These are phyloP conservation scores for Diddensiella santjacobensis DNA, from an alignment of 805 yeast species.

Conservation along the genomic window DNA sequence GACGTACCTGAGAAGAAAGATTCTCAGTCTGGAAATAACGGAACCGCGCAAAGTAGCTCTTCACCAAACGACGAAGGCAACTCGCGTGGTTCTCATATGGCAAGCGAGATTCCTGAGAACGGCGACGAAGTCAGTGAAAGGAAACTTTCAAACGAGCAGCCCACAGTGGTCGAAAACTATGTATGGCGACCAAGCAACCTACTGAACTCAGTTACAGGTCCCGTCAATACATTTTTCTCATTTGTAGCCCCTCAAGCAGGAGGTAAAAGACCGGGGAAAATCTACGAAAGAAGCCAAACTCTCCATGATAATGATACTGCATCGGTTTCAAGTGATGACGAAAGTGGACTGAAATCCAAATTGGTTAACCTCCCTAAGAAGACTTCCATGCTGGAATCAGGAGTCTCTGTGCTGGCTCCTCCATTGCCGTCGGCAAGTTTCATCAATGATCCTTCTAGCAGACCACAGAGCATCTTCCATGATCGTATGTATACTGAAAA, in stretches of 20 bases:
- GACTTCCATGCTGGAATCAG: slow-evolving; percentile 74
- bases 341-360: slow-evolving; percentile 16
- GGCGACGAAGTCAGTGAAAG: neutral
- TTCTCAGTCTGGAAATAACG: too few relatives aligned
- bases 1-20: neutral
- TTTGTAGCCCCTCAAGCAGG: slow-evolving; percentile 32
- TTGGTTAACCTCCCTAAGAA: slow-evolving; percentile 43
- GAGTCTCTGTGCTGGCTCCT: slow-evolving; percentile 70
- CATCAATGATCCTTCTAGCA: slow-evolving; percentile 59
- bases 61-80: neutral
- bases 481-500: slow-evolving; percentile 67
- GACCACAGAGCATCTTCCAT: slow-evolving; percentile 72
- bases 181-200: slow-evolving; percentile 11
- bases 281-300: slow-evolving; percentile 29
- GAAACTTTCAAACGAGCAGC: neutral
- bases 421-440: slow-evolving; percentile 71
- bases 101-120: slow-evolving; percentile 20
- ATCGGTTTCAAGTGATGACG: slow-evolving; percentile 19
- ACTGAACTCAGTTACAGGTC: slow-evolving; percentile 12
- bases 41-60: neutral
- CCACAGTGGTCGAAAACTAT: slow-evolving; percentile 1
- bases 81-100: neutral
- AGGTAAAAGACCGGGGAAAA: slow-evolving; percentile 23
- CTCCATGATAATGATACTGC: slow-evolving; percentile 5
- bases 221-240: slow-evolving; percentile 26